Conservation (phyloP, 2,329 filamentous ascomycete species). For the Pseudocercospora pini-densiflorae region DNA sequence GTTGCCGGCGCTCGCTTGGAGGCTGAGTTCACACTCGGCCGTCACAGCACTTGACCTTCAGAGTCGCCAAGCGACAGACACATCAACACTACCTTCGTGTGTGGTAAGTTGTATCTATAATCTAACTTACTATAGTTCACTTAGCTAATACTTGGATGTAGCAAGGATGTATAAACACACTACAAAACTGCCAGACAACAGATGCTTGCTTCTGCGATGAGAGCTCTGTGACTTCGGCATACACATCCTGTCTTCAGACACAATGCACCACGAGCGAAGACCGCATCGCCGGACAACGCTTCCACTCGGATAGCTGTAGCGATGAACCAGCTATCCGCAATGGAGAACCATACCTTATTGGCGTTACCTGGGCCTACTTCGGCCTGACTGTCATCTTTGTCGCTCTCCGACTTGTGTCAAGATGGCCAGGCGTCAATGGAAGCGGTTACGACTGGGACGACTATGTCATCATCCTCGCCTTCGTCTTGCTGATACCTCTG, state of each 20-base stretch:
- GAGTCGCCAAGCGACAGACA: constrained; percentile 14
- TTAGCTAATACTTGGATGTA: neutral
- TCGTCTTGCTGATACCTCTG: constrained; percentile 18
- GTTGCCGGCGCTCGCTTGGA: constrained; percentile 22
- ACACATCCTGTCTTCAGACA: constrained; percentile 16
- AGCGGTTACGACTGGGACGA: constrained; percentile 29
- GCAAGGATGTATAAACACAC: constrained; percentile 14
- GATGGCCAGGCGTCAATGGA: constrained; percentile 22
- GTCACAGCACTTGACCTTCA: constrained; percentile 9
- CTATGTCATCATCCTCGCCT: constrained; percentile 22
- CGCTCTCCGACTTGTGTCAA: constrained; percentile 21
- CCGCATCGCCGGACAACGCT: constrained; percentile 18
- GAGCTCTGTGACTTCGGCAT: constrained; percentile 7
- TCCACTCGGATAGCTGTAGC: constrained; percentile 15
- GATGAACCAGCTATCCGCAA: constrained; percentile 10
- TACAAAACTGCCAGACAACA: constrained; percentile 13
- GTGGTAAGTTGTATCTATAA: constrained; percentile 6
- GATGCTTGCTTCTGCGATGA: constrained; percentile 23
- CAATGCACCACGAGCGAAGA: constrained; percentile 16
- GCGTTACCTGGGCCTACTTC: constrained; percentile 26
- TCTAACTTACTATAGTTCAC: neutral
- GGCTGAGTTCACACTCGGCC: constrained; percentile 18
- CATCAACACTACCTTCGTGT: constrained; percentile 16
- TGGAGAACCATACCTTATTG: constrained; percentile 14
- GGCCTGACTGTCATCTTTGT: constrained; percentile 23